Percentiles rank a stretch among this genome's conserved stretches.
phyloP scores from a whole-genome alignment of 225 moss, liverwort and hornwort genomes.

The Sphagnum contortum region DNA sequence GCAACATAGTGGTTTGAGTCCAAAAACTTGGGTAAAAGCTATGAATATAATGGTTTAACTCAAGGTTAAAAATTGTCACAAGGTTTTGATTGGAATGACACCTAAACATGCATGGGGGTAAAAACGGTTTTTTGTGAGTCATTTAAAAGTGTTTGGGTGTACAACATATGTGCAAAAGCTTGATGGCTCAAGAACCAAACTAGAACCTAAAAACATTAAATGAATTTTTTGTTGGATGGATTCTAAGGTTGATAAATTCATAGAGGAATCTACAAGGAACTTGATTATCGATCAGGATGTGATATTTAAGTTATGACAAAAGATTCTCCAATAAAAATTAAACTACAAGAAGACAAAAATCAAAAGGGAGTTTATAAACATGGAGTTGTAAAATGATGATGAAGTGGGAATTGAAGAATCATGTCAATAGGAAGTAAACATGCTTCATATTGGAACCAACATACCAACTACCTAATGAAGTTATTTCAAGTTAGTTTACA shows the following conservation, averaged over 20 bases:
- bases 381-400: too few relatives aligned
- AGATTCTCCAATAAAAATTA: not conserved
- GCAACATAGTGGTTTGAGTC: not conserved
- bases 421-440: too few relatives aligned
- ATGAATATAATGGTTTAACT: not conserved
- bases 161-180: not conserved
- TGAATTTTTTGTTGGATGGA: conserved; percentile 3
- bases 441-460: too few relatives aligned
- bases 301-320: not conserved
- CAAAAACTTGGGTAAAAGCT: not conserved
- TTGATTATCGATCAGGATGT: not conserved
- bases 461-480: too few relatives aligned
- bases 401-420: not conserved
- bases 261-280: not conserved
- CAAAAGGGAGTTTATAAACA: too few relatives aligned
- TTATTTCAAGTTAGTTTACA: too few relatives aligned
- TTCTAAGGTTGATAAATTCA: conserved; percentile 1
- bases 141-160: conserved; percentile 2
- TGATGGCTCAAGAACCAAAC: not conserved
- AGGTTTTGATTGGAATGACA: not conserved
- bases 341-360: too few relatives aligned
- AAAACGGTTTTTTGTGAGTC: not conserved
- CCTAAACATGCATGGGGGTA: not conserved
- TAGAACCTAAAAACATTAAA: conserved; percentile 1
- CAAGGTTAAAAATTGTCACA: not conserved